Evolutionary conservation across 1,284 basidiomycete genomes (phyloP), one percentile per base, ranked within the genome.

Genomic region (Naganishia liquefaciens): DNA sequence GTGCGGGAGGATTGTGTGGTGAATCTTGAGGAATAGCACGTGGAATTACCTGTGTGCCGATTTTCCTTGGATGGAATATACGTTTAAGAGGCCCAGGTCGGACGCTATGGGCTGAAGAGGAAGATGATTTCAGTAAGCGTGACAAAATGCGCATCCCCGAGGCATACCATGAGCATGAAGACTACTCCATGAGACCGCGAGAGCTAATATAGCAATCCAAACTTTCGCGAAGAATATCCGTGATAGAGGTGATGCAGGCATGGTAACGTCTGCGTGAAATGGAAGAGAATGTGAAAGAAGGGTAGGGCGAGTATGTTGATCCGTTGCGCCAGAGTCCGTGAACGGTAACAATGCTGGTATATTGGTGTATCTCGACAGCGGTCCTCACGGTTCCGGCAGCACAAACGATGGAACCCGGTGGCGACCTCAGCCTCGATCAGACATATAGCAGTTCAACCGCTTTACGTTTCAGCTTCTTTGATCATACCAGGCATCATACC

Each of bases 61-160:
- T 79, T 2, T 83, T 85, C 19, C 82, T 82, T 17, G 86, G 86
- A 70, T 87, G 81, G 19, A 80, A 81, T 30, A 87, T 72, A 65
- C 84, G 81, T 72, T 83, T 86, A 67, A 88, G 70, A 13, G 85
- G 85, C 64, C 83, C 75, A 58, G 82, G 82, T 44, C 55, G 54
- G 25, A 55, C n/a, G 47, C 63, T 64, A 52, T 55, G 49, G 17
- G 63, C 63, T 64, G 40, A 7, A 11, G 33, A 17, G 21, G 11
- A 50, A 39, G 23, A 13, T 37, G n/a, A 47, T 39, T 23, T 54
- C 3, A 54, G 51, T 23, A 4, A 46, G 15, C 11, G 27, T 19
- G 50, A 52, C 33, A 50, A 3, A 19, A 5, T 21, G 23, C 5
- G 5, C 27, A 25, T 11, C n/a, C 13, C 33, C 30, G 17, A 44